Evolutionary conservation across 2,329 filamentous ascomycete genomes (phyloP), one percentile per base, ranked within the genome.

Genomic region (Fusarium miscanthi): DNA sequence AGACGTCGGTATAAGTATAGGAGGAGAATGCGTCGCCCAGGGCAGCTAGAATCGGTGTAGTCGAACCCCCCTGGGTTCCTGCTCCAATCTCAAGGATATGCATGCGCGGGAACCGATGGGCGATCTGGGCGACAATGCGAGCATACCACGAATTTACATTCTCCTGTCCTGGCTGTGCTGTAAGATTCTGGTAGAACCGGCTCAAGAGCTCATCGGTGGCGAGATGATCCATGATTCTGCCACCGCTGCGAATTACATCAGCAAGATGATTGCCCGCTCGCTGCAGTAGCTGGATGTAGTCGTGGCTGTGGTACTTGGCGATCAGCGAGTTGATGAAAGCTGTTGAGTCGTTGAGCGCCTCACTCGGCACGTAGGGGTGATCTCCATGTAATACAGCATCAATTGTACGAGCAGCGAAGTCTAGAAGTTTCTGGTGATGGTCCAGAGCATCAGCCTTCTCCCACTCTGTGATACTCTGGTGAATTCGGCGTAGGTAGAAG

Each of bases 221-320:
- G 48, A 85, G 64, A 52, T 80, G 75, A 61, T 84, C 83, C 10
- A 84, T 76, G 53, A 83, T 79, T 14, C 72, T 81, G 11, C 63
- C 77, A 43, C 80, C 73, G 10, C 79, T 80, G 5, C 77, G 73
- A 25, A 85, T 71, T 4, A 80, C 76, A 19, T 74, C 63, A 7
- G 79, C 69, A 21, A 85, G 66, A 31, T 78, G 74, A 33, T 82
- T 78, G 14, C 43, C 43, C 27, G 43, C 30, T 21, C 16, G 30
- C 10, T 48, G 27, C 19, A 48, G 27, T 21, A 48, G 27, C 17
- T 21, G 43, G 16, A 30, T 21, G 25, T 48, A 27, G 19, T 30
- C 43, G 19, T 30, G 43, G 11, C 30, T 21, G 27, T 30, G 45
- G n/a, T 41, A 40, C 46, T 35, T 33, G 16, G 31, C 46, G n/a